phyloP scores from a whole-genome alignment of 352 stramenopile genomes.

The Globisporangium nunn region DNA sequence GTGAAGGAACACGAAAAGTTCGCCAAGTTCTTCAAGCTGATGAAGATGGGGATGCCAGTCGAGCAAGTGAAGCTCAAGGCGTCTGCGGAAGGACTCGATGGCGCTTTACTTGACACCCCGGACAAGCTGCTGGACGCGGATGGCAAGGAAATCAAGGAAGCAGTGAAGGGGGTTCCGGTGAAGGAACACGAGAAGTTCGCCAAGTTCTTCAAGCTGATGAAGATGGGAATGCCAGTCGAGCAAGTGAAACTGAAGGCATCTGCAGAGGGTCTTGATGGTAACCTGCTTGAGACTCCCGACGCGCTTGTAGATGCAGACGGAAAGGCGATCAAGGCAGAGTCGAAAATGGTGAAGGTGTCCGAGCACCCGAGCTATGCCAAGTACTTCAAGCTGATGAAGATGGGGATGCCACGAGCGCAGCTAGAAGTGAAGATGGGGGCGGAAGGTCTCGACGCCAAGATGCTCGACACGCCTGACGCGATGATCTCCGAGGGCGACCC shows the following conservation, averaged over 20 bases:
- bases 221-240: conserved; percentile 80
- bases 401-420: conserved; percentile 81
- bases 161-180: conserved; percentile 26
- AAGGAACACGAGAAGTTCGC: conserved; percentile 89
- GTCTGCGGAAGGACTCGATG: conserved; percentile 48
- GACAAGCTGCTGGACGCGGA: conserved; percentile 52
- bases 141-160: conserved; percentile 35
- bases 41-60: conserved; percentile 82
- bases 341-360: conserved; percentile 60
- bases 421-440: conserved; percentile 81
- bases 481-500: conserved; percentile 48
- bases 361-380: conserved; percentile 91
- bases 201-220: conserved; percentile 94
- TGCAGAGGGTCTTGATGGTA: conserved; percentile 47
- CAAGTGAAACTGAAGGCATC: conserved; percentile 85
- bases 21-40: conserved; percentile 93
- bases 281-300: conserved; percentile 50
- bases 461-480: conserved; percentile 84
- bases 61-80: conserved; percentile 88
- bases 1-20: conserved; percentile 90
- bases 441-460: conserved; percentile 54
- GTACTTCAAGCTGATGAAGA: conserved; percentile 93
- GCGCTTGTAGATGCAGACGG: conserved; percentile 48
- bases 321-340: conserved; percentile 23
- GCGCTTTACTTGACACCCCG: conserved; percentile 41